Base-by-base conservation (phyloP, 768 basidiomycete genomes). In the Suillus sp. region DNA sequence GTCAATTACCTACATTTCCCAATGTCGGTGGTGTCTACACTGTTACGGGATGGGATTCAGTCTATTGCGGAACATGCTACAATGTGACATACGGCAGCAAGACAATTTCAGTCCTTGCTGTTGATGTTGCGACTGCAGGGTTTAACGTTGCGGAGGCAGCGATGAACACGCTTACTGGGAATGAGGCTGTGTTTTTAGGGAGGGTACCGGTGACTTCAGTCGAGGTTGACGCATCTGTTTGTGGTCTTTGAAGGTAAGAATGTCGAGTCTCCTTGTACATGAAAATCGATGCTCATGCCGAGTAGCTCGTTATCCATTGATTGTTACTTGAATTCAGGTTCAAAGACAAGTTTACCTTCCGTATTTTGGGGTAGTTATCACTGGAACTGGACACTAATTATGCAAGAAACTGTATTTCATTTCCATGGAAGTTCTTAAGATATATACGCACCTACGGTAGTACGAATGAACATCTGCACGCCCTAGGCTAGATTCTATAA, bases 131-230 rank as follows among this genome's bases (percentile, higher is more conserved):
- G 11, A 32, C 4, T 2, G 65, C 65, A 0, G 81, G 78, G 8
- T 86, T 84, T 67, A 84, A 83, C 62, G 71, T 87, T 34, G 80
- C 84, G 0, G 67, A 80, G 65, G 73, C 68, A 25, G 85, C 86
- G n/a, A 83, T 88, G 84, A 81, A 87, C 64, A 68, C 66, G 16
- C 70, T 88, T 64, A 88, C 86, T 13, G 74, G 76, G 55, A 78
- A 76, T 40, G 73, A 82, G 66, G 87, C 81, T 0, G 76, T 71
- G 47, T 68, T 78, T 40, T 69, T 84, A 30, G 88, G 88, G 10
- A 74, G 81, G 30, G 77, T 88, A 25, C 53, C 76, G 16, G 84
- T 84, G 14, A 75, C 71, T 10, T 74, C 82, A 6, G 73, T 63
- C 3, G 72, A 83, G 64, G 82, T 88, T 11, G 73, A 66, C 43